Base-by-base conservation (phyloP, 129 eudicot species). In the Cynara cardunculus region DNA sequence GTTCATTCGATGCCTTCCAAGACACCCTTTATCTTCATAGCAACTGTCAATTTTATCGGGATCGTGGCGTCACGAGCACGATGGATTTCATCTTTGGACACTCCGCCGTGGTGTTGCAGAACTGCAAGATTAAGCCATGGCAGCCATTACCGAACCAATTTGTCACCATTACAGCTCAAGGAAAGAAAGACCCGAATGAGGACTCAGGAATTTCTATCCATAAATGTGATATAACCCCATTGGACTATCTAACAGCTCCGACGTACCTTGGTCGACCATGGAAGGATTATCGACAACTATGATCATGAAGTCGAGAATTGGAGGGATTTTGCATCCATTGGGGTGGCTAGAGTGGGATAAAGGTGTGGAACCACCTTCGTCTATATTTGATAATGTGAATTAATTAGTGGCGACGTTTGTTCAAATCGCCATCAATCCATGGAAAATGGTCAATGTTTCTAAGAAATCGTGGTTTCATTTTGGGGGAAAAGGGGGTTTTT, bases 1-100 rank as follows among this genome's bases (percentile, higher is more conserved):
- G 97, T 59, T 76, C 87, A 0, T 88, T 92, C 9, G 88, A 87
- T 3, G 96, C 85, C 0, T 92, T 81, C 37, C 97, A 90, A 76
- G 97, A 92, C 89, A 92, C 97, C 1, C 93, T 92, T 64, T 92
- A 92, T 69, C 80, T 87, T 7, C 89, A 90, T 80, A 85, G 90
- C 56, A 78, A 89, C 68, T 93, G 97, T 18, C 97, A 92, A 72
- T 90, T 92, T 69, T 92, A 90, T 82, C 89, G 87, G 1, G 91
- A 90, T 1, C 88, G 97, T 59, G 85, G 73, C 81, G 74, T 92
- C 32, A 83, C 84, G 9, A 96, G 97, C 22, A 92, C 97, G 4
- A 74, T 92, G 28, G 96, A 92, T 81, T 92, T 92, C 87, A 92
- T 92, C 24, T 92, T 92, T 26, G 97, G 97, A 10, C 85, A 87